phyloP scores from a whole-genome alignment of 192 early-diverging fungal genomes.

The Coemansia aciculifera region DNA sequence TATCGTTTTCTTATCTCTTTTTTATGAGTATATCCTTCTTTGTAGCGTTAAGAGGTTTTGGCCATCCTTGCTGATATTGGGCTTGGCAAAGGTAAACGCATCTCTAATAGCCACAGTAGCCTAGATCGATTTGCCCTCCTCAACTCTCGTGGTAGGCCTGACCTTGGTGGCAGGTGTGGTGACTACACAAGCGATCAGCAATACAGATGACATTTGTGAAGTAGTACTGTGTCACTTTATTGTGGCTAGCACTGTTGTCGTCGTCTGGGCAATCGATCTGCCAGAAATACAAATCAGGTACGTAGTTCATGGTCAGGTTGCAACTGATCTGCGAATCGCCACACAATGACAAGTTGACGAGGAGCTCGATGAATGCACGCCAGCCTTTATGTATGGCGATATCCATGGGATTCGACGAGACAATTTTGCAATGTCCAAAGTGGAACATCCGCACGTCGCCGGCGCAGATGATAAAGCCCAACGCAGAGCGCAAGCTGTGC shows the following conservation, averaged over 20 bases:
- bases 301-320: background rate
- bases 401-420: background rate
- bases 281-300: background rate
- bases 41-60: background rate
- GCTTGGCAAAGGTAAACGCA: background rate
- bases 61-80: no score
- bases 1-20: no score
- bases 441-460: background rate
- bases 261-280: background rate
- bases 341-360: constrained; percentile 16
- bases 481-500: constrained; percentile 1
- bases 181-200: background rate
- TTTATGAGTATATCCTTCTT: no score
- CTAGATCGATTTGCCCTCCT: background rate
- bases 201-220: background rate
- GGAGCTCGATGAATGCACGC: background rate
- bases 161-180: background rate
- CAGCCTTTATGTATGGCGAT: background rate
- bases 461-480: constrained; percentile 4
- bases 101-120: constrained; percentile 9
- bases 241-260: background rate
- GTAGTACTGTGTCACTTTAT: background rate
- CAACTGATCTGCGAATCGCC: background rate
- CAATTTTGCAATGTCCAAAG: background rate
- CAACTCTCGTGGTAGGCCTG: no score